Percentiles rank a stretch among this genome's conserved stretches.
Evolutionary conservation across 768 basidiomycete genomes (phyloP).

Genomic region (Suillus weaverae): DNA sequence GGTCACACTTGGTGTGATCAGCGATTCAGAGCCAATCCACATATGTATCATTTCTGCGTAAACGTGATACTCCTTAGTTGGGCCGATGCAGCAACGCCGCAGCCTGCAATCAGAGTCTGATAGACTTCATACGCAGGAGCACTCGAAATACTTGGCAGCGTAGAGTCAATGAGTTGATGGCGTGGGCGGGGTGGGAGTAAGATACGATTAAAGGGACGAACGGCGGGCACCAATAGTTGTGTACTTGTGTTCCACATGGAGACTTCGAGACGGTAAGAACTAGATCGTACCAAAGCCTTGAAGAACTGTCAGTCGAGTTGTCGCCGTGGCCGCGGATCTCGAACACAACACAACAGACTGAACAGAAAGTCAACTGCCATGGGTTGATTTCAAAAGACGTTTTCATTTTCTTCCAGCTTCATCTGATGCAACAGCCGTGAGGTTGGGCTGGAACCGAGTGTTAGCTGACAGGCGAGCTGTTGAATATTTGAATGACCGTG

Average conservation of each 20-base stretch:
- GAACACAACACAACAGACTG: conserved; percentile 1
- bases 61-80: no score
- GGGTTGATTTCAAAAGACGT: conserved; percentile 30
- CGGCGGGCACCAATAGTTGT: no score
- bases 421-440: no score
- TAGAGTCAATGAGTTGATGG: not conserved
- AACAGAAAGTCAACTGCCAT: conserved; percentile 19
- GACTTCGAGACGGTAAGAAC: not conserved
- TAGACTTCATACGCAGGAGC: not conserved
- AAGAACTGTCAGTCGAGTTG: not conserved
- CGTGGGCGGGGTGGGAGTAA: not conserved
- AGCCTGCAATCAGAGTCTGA: not conserved
- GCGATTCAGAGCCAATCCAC: no score
- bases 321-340: conserved; percentile 10
- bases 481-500: no score
- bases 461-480: no score
- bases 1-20: no score
- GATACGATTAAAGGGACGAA: no score
- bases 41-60: no score
- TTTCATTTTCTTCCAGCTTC: no score
- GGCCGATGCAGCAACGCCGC: not conserved
- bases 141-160: not conserved
- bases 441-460: no score
- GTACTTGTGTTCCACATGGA: not conserved
- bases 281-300: not conserved